Percentiles rank a stretch among this genome's conserved stretches.
Conservation (phyloP, 1,284 basidiomycete species). For the Marasmius oreades region DNA sequence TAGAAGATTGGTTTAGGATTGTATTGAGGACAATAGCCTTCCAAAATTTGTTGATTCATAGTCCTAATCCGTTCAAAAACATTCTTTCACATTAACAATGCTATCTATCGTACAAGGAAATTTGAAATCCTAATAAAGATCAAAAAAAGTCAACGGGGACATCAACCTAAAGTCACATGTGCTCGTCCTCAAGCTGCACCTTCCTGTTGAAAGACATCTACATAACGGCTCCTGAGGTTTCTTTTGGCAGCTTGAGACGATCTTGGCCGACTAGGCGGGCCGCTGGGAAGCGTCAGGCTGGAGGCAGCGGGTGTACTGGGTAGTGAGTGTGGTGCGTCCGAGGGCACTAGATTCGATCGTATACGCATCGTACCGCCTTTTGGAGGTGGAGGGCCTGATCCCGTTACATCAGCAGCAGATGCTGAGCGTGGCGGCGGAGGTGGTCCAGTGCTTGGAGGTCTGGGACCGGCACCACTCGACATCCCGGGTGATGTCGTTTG, state of each 20-base stretch:
- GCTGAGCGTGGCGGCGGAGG: slow-evolving; percentile 56
- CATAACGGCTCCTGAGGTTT: slow-evolving; percentile 77
- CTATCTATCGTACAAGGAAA: background rate
- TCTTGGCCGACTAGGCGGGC: slow-evolving; percentile 54
- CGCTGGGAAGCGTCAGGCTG: slow-evolving; percentile 30
- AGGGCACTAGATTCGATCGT: slow-evolving; percentile 64
- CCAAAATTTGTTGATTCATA: no score
- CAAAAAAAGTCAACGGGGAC: slow-evolving; percentile 6
- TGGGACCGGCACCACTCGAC: slow-evolving; percentile 24
- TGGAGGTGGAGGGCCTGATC: slow-evolving; percentile 37
- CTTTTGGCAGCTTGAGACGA: slow-evolving; percentile 62
- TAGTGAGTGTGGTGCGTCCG: slow-evolving; percentile 25
- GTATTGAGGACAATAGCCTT: background rate
- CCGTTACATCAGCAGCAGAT: slow-evolving; percentile 56
- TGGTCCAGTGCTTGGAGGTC: slow-evolving; percentile 25
- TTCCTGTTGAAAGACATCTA: slow-evolving; percentile 77
- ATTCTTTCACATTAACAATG: background rate
- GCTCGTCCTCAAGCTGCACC: slow-evolving; percentile 22
- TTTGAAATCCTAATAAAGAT: slow-evolving; percentile 1
- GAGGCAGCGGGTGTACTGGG: slow-evolving; percentile 40
- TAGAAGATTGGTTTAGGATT: slow-evolving; percentile 26
- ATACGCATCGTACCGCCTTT: slow-evolving; percentile 43
- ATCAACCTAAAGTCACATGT: slow-evolving; percentile 1
- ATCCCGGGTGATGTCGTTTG: slow-evolving; percentile 78
- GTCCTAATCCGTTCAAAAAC: background rate